These are phyloP conservation scores for Irpex sp. DNA, from an alignment of 1,284 basidiomycete species.

Conservation along the genomic window DNA sequence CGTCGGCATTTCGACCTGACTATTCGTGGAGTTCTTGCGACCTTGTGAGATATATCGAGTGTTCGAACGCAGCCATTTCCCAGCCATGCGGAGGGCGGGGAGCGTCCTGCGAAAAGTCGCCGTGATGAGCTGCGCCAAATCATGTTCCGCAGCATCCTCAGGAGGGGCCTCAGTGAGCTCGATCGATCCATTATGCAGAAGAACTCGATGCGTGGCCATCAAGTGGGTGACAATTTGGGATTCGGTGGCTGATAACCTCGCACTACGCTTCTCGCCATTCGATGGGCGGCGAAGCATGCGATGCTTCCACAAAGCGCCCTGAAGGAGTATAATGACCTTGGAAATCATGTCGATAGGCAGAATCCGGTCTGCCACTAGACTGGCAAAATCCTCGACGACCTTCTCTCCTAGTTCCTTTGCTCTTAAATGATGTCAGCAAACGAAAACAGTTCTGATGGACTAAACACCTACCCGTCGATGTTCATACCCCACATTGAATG, in stretches of 20 bases:
- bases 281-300: constrained; percentile 54
- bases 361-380: constrained; percentile 61
- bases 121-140: constrained; percentile 79
- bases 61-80: constrained; percentile 88
- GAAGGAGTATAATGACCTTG: constrained; percentile 68
- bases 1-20: constrained; percentile 16
- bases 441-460: constrained; percentile 10
- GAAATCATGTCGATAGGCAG: constrained; percentile 78
- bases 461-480: constrained; percentile 50
- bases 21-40: constrained; percentile 18
- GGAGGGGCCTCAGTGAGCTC: constrained; percentile 47
- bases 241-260: constrained; percentile 43
- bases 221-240: constrained; percentile 70
- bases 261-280: constrained; percentile 24
- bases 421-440: constrained; percentile 23
- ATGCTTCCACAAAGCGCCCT: constrained; percentile 82
- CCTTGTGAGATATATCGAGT: constrained; percentile 62
- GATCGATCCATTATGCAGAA: constrained; percentile 66
- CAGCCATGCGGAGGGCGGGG: constrained; percentile 82
- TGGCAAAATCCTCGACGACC: constrained; percentile 50
- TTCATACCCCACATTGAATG: constrained; percentile 69
- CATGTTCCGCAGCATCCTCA: constrained; percentile 51
- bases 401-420: constrained; percentile 24
- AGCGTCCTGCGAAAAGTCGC: constrained; percentile 84
- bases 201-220: constrained; percentile 63